Evolutionary conservation across 805 yeast genomes (phyloP), one percentile per base, ranked within the genome.

Genomic region (Millerozyma acaciae): DNA sequence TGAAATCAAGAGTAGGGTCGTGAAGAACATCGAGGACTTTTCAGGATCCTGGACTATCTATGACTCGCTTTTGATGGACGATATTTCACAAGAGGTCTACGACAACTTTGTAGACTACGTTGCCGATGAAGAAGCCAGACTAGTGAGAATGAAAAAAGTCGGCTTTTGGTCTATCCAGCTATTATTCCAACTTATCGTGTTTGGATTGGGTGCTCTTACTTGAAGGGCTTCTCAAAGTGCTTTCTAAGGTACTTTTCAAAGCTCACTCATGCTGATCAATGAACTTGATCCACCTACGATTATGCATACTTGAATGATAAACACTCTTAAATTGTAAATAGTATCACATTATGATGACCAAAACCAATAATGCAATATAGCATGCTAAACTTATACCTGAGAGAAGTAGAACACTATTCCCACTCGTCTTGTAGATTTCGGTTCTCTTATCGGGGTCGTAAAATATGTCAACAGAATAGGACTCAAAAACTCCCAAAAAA

Each of bases 31-130:
- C 15, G 65, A 69, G 17, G 98, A 93, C 51, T 93, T 93, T 55
- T 88, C 85, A 48, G 98, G 98, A 0, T 77, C 95, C 6, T 93
- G 98, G 98, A 90, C 98, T 1, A 70, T 87, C 3, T 93, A 88
- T 57, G 98, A 93, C 54, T 82, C 93, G 17, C 67, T 82, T 33
- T 65, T 93, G 39, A 87, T 90, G 95, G 93, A 84, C 51, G 97
- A 90, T 51, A 69, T 93, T 32, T 82, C 93, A 18, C 80, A 80
- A 19, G 94, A 86, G 45, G 93, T 90, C 4, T 90, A 90, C 57
- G 88, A 87, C 44, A 88, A 93, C 12, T 87, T 93, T 60, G 96
- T 81, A 2, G 74, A 80, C 27, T 89, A 89, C 49, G 95, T 87
- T 14, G 82, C 82, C 8, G 94, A 93, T 55, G 97, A 93, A 44